These are phyloP conservation scores for Paecilomyces variotii DNA, from an alignment of 2,329 filamentous ascomycete genomes.

Conservation along the genomic window DNA sequence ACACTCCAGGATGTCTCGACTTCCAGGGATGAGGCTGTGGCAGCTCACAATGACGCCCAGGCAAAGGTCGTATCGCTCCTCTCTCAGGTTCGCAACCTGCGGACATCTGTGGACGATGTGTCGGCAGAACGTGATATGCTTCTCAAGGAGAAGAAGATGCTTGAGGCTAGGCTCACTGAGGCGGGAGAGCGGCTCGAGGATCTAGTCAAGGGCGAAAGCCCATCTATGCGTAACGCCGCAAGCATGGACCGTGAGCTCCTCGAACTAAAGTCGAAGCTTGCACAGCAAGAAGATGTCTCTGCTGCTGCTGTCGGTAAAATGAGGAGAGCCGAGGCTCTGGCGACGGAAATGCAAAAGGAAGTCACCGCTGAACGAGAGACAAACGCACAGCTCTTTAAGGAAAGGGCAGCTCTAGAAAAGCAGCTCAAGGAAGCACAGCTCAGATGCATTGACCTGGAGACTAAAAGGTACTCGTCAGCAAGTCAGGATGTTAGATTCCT, in stretches of 20 bases:
- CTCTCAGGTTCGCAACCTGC: constrained; percentile 77
- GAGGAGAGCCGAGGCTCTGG: constrained; percentile 82
- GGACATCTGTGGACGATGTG: constrained; percentile 77
- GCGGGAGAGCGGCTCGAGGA: constrained; percentile 84
- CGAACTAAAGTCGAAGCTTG: constrained; percentile 78
- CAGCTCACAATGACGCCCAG: constrained; percentile 90
- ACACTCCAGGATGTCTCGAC: constrained; percentile 81
- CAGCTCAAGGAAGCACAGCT: constrained; percentile 83
- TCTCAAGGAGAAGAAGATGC: constrained; percentile 78
- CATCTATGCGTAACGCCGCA: constrained; percentile 82
- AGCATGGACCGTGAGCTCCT: constrained; percentile 81
- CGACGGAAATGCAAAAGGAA: constrained; percentile 86
- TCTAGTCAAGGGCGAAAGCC: constrained; percentile 73
- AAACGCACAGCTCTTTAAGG: constrained; percentile 73
- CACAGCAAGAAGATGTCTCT: constrained; percentile 88
- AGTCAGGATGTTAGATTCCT: constrained; percentile 94
- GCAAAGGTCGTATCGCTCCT: constrained; percentile 84
- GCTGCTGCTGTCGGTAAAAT: constrained; percentile 93
- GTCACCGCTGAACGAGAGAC: constrained; percentile 77
- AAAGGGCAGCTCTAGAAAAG: constrained; percentile 86
- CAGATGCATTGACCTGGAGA: constrained; percentile 84
- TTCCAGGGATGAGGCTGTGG: constrained; percentile 87
- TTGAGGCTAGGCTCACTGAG: constrained; percentile 78
- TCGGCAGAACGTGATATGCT: constrained; percentile 77
- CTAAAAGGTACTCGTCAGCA: constrained; percentile 89